A percentile compares a stretch with the other conserved stretches of the same genome.
These are phyloP conservation scores for Rhodomyrtus tomentosa DNA, from an alignment of 345 rosid genomes.

Conservation along the genomic window DNA sequence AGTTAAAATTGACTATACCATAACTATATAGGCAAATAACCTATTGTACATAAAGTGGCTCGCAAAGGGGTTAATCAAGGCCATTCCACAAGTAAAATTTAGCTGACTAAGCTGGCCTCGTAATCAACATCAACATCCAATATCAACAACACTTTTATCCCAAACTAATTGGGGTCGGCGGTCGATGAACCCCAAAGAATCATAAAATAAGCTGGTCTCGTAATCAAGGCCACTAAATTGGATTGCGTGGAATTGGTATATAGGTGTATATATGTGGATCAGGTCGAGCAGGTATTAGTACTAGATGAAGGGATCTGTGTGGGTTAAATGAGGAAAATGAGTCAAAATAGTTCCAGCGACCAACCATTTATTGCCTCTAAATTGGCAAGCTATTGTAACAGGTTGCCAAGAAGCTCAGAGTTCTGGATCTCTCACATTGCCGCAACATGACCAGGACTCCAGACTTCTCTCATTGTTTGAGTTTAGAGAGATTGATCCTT, in stretches of 20 bases:
- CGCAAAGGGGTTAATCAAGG: not conserved
- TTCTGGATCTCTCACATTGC: conserved; percentile 10
- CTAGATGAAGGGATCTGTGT: not conserved
- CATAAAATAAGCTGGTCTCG: not conserved
- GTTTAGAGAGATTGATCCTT: conserved; percentile 13
- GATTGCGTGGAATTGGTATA: not conserved
- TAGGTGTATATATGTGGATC: not conserved
- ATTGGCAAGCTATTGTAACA: not conserved
- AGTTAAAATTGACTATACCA: not conserved
- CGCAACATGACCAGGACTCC: conserved; percentile 6
- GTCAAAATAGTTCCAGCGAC: not conserved
- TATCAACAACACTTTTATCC: too few relatives aligned
- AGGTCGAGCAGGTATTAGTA: not conserved
- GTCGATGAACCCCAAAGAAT: too few relatives aligned
- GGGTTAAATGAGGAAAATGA: not conserved
- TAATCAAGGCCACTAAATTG: not conserved
- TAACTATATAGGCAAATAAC: not conserved
- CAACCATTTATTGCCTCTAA: not conserved
- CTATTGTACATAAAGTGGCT: not conserved
- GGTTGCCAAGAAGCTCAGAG: conserved; percentile 10
- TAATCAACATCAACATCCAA: too few relatives aligned
- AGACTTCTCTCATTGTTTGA: not conserved
- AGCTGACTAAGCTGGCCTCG: not conserved
- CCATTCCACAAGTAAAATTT: not conserved
- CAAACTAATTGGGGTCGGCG: too few relatives aligned